Conservation (phyloP, 352 stramenopile species). For the Globisporangium polare region DNA sequence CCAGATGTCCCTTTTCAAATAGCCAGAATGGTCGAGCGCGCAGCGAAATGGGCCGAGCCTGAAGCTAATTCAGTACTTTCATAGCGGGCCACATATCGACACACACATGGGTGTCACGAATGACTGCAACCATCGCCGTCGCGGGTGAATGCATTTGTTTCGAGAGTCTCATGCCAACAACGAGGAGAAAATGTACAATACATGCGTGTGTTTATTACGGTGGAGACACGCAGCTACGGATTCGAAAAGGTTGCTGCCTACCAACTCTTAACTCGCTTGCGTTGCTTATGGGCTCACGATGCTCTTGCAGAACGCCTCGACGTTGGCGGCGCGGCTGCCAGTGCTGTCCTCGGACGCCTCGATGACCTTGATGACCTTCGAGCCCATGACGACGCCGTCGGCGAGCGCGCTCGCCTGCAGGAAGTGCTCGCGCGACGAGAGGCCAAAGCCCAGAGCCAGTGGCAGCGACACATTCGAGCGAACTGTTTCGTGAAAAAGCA, state of each 20-base stretch:
- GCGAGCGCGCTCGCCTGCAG: conserved; percentile 89
- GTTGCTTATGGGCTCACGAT: conserved; percentile 43
- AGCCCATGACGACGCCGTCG: conserved; percentile 89
- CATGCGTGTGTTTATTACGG: background rate
- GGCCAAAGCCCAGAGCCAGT: conserved; percentile 96
- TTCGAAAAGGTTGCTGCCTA: background rate
- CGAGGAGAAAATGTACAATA: background rate
- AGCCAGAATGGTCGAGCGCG: no score
- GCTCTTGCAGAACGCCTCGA: conserved; percentile 75
- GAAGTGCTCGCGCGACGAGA: conserved; percentile 93
- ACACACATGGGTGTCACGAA: background rate
- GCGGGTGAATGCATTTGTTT: no score
- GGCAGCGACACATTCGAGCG: conserved; percentile 83
- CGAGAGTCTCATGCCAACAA: background rate
- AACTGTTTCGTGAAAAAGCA: conserved; percentile 35
- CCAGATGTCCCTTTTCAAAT: no score
- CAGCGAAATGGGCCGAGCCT: background rate
- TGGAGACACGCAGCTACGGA: background rate
- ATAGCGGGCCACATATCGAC: background rate
- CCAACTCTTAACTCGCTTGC: background rate
- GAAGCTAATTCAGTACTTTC: background rate
- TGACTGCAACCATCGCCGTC: no score
- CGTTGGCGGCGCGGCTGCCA: conserved; percentile 54
- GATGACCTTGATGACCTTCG: conserved; percentile 85
- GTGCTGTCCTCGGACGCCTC: conserved; percentile 63